Percentiles rank a stretch among this genome's conserved stretches.
Evolutionary conservation across 2,329 filamentous ascomycete species (phyloP).

Genomic region (Aspergillus sp.): DNA sequence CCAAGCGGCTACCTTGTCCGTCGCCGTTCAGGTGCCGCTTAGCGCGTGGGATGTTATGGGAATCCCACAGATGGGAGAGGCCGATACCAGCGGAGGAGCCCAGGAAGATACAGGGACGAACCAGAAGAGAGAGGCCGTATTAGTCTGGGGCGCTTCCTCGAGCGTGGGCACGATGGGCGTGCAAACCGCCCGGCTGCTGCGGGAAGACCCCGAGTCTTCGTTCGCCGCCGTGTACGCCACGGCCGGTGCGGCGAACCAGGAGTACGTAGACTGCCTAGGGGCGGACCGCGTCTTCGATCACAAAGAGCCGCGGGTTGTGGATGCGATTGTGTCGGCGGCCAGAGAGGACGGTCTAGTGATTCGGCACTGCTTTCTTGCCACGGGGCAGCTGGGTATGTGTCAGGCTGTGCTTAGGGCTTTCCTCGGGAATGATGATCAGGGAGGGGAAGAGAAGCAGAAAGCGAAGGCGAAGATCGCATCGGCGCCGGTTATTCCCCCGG

Average conservation of each 20-base stretch:
- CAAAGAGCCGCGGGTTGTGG: slow-evolving; percentile 16
- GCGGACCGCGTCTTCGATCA: slow-evolving; percentile 37
- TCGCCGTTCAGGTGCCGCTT: slow-evolving; percentile 30
- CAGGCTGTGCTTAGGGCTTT: slow-evolving; percentile 33
- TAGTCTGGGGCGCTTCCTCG: slow-evolving; percentile 40
- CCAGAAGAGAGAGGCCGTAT: slow-evolving; percentile 23
- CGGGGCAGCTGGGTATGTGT: slow-evolving; percentile 25
- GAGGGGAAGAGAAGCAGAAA: slow-evolving; percentile 1
- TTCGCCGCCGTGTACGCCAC: slow-evolving; percentile 37
- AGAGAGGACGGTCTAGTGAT: slow-evolving; percentile 29
- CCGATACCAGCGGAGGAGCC: background rate
- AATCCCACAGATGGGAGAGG: slow-evolving; percentile 16
- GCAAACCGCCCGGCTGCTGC: slow-evolving; percentile 30
- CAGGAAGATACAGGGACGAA: background rate
- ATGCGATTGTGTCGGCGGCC: slow-evolving; percentile 28
- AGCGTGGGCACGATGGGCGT: slow-evolving; percentile 40
- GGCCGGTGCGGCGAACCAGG: slow-evolving; percentile 24
- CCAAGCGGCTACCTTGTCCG: slow-evolving; percentile 32
- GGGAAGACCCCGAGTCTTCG: slow-evolving; percentile 22
- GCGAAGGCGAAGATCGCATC: slow-evolving; percentile 27
- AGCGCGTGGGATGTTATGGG: slow-evolving; percentile 34
- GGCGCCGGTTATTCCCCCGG: slow-evolving; percentile 25
- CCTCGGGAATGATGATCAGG: slow-evolving; percentile 1
- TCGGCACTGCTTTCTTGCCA: slow-evolving; percentile 36
- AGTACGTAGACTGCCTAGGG: slow-evolving; percentile 22